Evolutionary conservation across 2,329 filamentous ascomycete genomes (phyloP).

Genomic region (Daldinia eschscholtzii): DNA sequence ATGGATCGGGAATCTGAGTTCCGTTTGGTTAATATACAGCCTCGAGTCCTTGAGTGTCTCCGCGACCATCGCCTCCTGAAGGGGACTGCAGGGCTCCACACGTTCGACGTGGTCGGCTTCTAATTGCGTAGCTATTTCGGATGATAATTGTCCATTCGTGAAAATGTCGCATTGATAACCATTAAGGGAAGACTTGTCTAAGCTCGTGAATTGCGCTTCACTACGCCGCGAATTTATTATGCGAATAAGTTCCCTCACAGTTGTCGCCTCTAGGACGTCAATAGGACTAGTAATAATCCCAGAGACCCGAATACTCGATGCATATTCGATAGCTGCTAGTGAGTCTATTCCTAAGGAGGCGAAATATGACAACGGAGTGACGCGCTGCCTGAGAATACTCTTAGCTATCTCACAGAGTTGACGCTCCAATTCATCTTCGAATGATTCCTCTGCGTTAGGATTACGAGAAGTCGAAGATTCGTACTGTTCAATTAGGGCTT

Average conservation of each 20-base stretch:
- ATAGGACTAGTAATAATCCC: conserved; percentile 70
- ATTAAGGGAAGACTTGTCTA: not conserved
- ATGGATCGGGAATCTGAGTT: conserved; percentile 66
- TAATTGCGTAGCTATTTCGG: conserved; percentile 24
- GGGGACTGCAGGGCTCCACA: conserved; percentile 74
- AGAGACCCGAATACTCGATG: conserved; percentile 70
- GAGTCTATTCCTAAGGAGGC: conserved; percentile 57
- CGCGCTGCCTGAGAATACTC: conserved; percentile 46
- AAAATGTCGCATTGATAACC: not conserved
- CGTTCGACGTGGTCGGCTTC: conserved; percentile 53
- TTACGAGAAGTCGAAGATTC: conserved; percentile 18
- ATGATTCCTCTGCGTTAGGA: conserved; percentile 45
- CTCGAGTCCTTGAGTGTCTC: conserved; percentile 72
- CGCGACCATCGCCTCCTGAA: conserved; percentile 84
- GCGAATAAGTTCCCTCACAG: conserved; percentile 49
- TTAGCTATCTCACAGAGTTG: conserved; percentile 52
- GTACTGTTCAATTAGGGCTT: conserved; percentile 70
- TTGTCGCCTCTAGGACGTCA: conserved; percentile 70
- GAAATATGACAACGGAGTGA: conserved; percentile 51
- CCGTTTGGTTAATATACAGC: conserved; percentile 84
- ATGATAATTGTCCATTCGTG: conserved; percentile 20
- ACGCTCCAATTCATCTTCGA: conserved; percentile 52
- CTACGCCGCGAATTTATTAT: conserved; percentile 17
- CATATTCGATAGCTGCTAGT: conserved; percentile 62
- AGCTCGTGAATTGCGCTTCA: not conserved